Percentiles rank a stretch among this genome's conserved stretches.
These are phyloP conservation scores for Lepidopterella palustris DNA, from an alignment of 495 filamentous ascomycete genomes.

Conservation along the genomic window DNA sequence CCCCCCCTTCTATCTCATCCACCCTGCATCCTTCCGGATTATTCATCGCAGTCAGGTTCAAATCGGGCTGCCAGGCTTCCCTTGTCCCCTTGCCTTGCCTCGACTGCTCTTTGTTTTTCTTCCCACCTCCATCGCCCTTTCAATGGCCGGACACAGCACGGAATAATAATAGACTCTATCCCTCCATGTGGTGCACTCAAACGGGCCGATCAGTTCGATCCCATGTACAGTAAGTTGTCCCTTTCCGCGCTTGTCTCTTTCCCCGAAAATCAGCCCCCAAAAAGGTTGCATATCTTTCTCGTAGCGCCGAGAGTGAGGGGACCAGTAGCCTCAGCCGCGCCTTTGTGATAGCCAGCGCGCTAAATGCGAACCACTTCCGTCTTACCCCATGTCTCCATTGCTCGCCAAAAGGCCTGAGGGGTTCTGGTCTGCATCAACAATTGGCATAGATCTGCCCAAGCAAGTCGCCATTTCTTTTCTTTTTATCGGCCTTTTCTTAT, in stretches of 20 bases:
- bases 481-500: conserved; percentile 8
- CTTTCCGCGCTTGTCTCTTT: background rate
- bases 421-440: background rate
- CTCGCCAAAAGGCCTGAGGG: background rate
- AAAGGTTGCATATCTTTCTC: background rate
- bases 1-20: background rate
- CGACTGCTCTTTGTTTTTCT: too few relatives aligned
- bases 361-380: background rate
- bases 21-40: background rate
- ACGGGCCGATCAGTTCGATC: background rate
- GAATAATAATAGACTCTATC: background rate
- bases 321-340: background rate
- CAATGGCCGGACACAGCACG: background rate
- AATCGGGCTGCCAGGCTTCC: background rate
- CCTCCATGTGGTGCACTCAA: background rate
- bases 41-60: background rate
- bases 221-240: background rate
- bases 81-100: background rate
- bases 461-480: conserved; percentile 11
- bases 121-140: background rate
- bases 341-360: background rate
- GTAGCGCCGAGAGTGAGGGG: background rate
- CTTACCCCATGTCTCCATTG: background rate
- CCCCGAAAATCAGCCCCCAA: background rate
- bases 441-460: conserved; percentile 19